Conservation (phyloP, 495 filamentous ascomycete genomes). For the Neurospora sp. region DNA sequence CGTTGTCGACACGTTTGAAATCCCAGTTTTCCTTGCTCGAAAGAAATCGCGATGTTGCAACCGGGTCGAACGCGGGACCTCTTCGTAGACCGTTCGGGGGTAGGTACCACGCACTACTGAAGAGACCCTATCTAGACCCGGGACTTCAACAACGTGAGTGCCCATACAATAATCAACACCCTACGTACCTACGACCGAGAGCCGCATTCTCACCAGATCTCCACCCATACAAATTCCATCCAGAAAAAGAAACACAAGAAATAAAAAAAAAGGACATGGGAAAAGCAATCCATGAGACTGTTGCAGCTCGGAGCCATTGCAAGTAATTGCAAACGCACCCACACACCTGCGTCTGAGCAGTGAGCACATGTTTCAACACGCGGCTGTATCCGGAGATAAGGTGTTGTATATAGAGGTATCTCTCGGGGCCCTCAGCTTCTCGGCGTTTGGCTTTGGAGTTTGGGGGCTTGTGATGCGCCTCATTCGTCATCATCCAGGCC, state of each 20-base stretch:
- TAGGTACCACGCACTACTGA: not conserved
- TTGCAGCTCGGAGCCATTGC: not conserved
- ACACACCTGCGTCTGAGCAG: not conserved
- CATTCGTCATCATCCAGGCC: not conserved
- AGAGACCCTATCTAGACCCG: not conserved
- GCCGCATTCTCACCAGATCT: not conserved
- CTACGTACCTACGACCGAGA: not conserved
- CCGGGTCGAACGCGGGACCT: not conserved
- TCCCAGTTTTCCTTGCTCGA: not conserved
- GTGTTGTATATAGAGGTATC: not conserved
- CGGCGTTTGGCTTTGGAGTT: not conserved
- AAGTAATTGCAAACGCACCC: not conserved
- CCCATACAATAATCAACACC: not conserved
- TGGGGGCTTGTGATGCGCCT: not conserved
- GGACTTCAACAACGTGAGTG: not conserved
- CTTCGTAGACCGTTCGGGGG: not conserved
- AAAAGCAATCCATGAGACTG: not conserved
- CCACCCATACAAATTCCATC: no score
- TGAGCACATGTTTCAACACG: not conserved
- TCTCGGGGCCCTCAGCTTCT: not conserved
- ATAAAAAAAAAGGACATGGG: not conserved
- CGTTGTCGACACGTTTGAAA: not conserved
- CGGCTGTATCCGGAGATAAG: not conserved
- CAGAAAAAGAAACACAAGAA: not conserved
- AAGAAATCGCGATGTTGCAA: not conserved